Percentiles rank a stretch among this genome's conserved stretches.
Conservation (phyloP, 306 rosid genomes). For the Calophaca sinica region DNA sequence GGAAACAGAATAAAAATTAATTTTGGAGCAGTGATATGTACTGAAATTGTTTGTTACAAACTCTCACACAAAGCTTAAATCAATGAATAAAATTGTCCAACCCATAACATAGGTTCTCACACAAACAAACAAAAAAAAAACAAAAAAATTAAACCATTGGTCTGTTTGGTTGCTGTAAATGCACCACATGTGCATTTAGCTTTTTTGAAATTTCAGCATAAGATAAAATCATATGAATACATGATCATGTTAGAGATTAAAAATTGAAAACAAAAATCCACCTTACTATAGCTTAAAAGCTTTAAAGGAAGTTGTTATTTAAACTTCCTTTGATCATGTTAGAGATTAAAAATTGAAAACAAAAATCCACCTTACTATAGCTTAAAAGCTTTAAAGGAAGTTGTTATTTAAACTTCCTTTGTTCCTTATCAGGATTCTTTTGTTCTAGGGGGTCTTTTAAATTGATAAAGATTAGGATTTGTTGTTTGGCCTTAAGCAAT, state of each 20-base stretch:
- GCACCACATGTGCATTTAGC: background rate
- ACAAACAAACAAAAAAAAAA: no score
- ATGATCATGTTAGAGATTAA: background rate
- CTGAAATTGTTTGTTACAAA: background rate
- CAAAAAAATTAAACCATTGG: background rate
- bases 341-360: background rate
- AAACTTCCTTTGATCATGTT: background rate
- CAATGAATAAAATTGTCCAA: background rate
- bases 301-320: background rate
- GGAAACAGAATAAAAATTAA: no score
- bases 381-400: background rate
- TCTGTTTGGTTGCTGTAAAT: background rate
- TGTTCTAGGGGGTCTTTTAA: background rate
- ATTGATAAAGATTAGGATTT: background rate
- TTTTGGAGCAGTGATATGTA: background rate
- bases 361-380: background rate
- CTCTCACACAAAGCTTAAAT: background rate
- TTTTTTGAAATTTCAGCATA: background rate
- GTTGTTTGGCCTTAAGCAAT: background rate
- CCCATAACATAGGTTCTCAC: background rate
- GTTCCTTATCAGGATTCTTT: constrained; percentile 6
- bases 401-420: background rate
- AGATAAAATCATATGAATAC: background rate
- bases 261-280: no score
- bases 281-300: background rate